A percentile compares a stretch with the other conserved stretches of the same genome.
phyloP scores from a whole-genome alignment of 2,329 filamentous ascomycete species.

The Beauveria rudraprayagi region DNA sequence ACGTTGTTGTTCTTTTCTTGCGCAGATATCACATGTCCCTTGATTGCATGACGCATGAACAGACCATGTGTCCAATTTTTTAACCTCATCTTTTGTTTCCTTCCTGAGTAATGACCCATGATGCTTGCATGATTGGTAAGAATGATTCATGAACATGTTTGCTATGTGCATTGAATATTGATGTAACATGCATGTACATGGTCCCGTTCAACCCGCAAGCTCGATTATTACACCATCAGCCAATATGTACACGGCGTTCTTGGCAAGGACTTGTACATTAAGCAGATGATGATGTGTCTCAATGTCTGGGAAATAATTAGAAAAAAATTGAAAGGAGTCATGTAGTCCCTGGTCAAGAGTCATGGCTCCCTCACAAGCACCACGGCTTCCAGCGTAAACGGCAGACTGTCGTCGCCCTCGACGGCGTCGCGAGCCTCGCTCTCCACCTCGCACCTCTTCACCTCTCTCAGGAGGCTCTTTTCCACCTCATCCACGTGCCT shows the following conservation, averaged over 20 bases:
- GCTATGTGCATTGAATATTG: background rate
- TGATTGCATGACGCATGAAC: no score
- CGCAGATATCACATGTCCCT: no score
- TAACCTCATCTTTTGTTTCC: no score
- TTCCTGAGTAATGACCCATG: no score
- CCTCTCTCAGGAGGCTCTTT: background rate
- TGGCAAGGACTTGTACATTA: background rate
- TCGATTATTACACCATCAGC: background rate
- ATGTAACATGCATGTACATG: background rate
- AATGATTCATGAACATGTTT: background rate
- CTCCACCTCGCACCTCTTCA: conserved; percentile 5
- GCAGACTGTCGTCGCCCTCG: background rate
- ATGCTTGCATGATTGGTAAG: no score
- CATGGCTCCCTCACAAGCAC: background rate
- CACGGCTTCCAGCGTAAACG: background rate
- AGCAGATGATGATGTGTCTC: background rate
- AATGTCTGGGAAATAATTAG: background rate
- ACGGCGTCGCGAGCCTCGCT: conserved; percentile 1
- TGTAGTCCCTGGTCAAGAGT: background rate
- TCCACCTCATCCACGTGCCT: background rate
- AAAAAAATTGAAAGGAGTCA: background rate
- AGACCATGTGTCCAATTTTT: no score
- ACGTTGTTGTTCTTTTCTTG: no score
- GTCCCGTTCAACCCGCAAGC: background rate
- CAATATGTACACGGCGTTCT: background rate